A percentile compares a stretch with the other conserved stretches of the same genome.
Conservation (phyloP, 495 filamentous ascomycete species). For the Hypoxylon lienhwacheense region DNA sequence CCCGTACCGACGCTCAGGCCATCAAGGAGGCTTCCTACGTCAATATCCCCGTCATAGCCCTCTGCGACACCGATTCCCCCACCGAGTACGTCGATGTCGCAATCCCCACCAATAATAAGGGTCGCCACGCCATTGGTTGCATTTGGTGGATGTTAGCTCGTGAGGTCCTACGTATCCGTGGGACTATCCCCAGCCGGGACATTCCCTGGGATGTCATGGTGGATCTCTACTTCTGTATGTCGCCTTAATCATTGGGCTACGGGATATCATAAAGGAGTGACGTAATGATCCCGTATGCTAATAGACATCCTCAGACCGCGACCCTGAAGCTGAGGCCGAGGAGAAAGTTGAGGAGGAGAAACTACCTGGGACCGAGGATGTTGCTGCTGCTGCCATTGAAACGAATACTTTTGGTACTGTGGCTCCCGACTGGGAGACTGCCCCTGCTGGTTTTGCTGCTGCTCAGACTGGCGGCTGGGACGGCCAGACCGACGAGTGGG, state of each 20-base stretch:
- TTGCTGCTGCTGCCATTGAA: slow-evolving; percentile 75
- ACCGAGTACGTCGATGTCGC: slow-evolving; percentile 99
- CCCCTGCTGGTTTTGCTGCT: slow-evolving; percentile 63
- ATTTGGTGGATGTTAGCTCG: slow-evolving; percentile 99
- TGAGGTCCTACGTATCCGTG: slow-evolving; percentile 97
- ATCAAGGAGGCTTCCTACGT: slow-evolving; percentile 99
- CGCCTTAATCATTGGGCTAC: background rate
- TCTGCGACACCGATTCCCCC: slow-evolving; percentile 98
- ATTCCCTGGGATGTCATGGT: slow-evolving; percentile 98
- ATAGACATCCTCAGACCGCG: slow-evolving; percentile 66
- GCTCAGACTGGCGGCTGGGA: slow-evolving; percentile 76
- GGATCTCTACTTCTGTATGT: slow-evolving; percentile 95
- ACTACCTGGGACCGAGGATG: slow-evolving; percentile 79
- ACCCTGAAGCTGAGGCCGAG: slow-evolving; percentile 98
- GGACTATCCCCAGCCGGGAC: slow-evolving; percentile 91
- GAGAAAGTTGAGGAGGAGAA: slow-evolving; percentile 74
- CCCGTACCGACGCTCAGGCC: slow-evolving; percentile 98
- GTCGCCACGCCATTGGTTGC: slow-evolving; percentile 95
- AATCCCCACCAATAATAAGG: slow-evolving; percentile 99
- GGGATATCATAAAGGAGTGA: too few species aligned
- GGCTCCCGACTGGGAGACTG: slow-evolving; percentile 71
- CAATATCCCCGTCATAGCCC: slow-evolving; percentile 99
- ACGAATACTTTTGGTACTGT: slow-evolving; percentile 65
- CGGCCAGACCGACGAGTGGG: slow-evolving; percentile 52
- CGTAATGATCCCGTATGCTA: slow-evolving; percentile 12